Percentiles rank a stretch among this genome's conserved stretches.
Evolutionary conservation across 164 flowering plant genomes (phyloP).

Genomic region (Litsea cubeba): DNA sequence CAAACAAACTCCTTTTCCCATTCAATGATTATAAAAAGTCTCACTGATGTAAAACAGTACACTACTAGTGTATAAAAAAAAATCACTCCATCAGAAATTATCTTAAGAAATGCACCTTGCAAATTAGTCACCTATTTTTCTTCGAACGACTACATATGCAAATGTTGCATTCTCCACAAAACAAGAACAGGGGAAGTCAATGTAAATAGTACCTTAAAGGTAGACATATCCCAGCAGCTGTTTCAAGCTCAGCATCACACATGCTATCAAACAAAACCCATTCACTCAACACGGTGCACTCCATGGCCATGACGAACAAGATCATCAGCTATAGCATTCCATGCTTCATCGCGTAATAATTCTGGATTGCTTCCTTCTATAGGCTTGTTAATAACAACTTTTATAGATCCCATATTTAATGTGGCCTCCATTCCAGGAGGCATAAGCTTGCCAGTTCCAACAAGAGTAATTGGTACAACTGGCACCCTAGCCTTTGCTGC

Average conservation of each 20-base stretch:
- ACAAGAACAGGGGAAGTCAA: neutral
- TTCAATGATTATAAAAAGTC: neutral
- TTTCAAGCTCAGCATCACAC: neutral
- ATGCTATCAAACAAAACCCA: neutral
- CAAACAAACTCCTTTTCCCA: neutral
- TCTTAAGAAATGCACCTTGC: neutral
- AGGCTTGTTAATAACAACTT: slow-evolving; percentile 71
- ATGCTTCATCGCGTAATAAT: slow-evolving; percentile 52
- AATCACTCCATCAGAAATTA: neutral
- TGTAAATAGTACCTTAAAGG: neutral
- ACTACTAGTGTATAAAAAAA: neutral
- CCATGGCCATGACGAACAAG: slow-evolving; percentile 37
- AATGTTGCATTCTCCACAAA: neutral
- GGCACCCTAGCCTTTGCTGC: slow-evolving; percentile 84
- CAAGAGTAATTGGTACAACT: slow-evolving; percentile 80
- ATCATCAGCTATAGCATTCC: slow-evolving; percentile 46
- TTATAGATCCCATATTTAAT: slow-evolving; percentile 61
- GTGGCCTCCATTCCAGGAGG: slow-evolving; percentile 75
- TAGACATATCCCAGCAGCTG: neutral
- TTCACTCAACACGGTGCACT: neutral
- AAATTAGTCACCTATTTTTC: neutral
- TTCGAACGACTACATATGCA: neutral
- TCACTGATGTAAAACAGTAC: neutral
- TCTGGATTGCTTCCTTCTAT: slow-evolving; percentile 62
- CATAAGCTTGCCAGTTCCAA: slow-evolving; percentile 95